Evolutionary conservation across 106 monocot species (phyloP).

Genomic region (Agapanthus africanus): DNA sequence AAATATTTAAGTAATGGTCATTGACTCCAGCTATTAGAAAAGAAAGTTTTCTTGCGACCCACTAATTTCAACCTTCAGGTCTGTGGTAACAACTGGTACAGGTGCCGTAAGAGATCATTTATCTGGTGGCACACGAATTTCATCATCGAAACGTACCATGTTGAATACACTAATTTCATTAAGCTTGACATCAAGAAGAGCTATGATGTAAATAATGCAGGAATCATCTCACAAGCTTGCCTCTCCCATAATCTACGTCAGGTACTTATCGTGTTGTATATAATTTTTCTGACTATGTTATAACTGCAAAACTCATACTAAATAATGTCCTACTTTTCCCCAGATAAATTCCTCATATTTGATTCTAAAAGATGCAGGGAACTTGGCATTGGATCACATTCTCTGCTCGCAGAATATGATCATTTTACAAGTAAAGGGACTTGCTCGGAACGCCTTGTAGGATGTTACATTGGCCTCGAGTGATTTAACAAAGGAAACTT

Average conservation of each 20-base stretch:
- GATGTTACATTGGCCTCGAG: no score
- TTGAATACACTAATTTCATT: constrained; percentile 34
- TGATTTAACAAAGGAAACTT: no score
- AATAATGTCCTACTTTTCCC: no score
- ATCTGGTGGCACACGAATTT: constrained; percentile 44
- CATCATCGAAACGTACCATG: constrained; percentile 52
- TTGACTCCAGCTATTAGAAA: no score
- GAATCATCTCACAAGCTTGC: constrained; percentile 53
- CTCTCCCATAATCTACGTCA: constrained; percentile 56
- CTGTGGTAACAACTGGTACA: constrained; percentile 38
- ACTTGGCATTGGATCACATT: no score
- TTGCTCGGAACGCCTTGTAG: no score
- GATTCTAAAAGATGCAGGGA: no score
- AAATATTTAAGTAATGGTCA: no score
- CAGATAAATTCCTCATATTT: no score
- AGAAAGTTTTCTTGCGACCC: no score
- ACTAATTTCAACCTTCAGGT: constrained; percentile 17
- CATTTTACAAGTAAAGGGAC: no score
- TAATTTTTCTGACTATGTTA: neutral
- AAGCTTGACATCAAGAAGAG: constrained; percentile 81
- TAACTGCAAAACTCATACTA: neutral
- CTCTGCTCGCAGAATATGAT: no score
- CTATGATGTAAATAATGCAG: constrained; percentile 46
- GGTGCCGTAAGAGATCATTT: constrained; percentile 54
- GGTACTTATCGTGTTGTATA: constrained; percentile 19